phyloP scores from a whole-genome alignment of 2,329 filamentous ascomycete species.

The Exophiala sp. region DNA sequence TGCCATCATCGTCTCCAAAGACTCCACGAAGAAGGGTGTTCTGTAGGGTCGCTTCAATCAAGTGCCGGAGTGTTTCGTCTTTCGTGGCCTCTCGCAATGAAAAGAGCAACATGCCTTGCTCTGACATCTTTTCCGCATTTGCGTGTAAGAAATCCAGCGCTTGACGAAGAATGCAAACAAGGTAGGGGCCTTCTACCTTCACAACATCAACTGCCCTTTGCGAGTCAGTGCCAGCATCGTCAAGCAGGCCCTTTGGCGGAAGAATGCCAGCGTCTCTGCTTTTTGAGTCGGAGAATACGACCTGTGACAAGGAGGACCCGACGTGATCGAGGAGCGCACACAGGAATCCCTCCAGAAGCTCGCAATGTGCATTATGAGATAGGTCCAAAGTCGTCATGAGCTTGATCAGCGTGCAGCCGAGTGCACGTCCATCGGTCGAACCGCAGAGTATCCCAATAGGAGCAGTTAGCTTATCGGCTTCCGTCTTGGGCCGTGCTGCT shows the following conservation, averaged over 20 bases:
- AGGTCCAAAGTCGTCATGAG: constrained; percentile 20
- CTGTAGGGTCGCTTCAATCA: constrained; percentile 35
- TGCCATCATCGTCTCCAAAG: constrained; percentile 36
- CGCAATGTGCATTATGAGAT: constrained; percentile 8
- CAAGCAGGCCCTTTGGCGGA: constrained; percentile 33
- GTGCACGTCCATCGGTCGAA: neutral
- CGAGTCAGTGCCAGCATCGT: constrained; percentile 22
- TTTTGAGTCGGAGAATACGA: constrained; percentile 18
- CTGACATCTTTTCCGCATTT: constrained; percentile 8
- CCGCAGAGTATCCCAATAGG: neutral
- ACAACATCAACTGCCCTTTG: constrained; percentile 29
- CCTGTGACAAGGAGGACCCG: constrained; percentile 24
- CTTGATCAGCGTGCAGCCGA: constrained; percentile 8
- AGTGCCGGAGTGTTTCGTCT: neutral
- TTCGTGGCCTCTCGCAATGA: constrained; percentile 2
- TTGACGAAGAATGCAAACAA: constrained; percentile 37
- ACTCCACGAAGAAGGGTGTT: constrained; percentile 41
- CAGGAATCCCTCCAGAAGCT: constrained; percentile 21
- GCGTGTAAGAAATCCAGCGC: constrained; percentile 29
- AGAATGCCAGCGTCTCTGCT: constrained; percentile 13
- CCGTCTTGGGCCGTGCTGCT: neutral
- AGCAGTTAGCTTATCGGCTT: neutral
- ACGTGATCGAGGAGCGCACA: constrained; percentile 25
- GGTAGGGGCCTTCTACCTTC: constrained; percentile 35
- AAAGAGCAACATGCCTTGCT: constrained; percentile 22